Percentiles rank a stretch among this genome's conserved stretches.
Conservation (phyloP, 2,329 filamentous ascomycete genomes). For the Stylonectria norvegica region DNA sequence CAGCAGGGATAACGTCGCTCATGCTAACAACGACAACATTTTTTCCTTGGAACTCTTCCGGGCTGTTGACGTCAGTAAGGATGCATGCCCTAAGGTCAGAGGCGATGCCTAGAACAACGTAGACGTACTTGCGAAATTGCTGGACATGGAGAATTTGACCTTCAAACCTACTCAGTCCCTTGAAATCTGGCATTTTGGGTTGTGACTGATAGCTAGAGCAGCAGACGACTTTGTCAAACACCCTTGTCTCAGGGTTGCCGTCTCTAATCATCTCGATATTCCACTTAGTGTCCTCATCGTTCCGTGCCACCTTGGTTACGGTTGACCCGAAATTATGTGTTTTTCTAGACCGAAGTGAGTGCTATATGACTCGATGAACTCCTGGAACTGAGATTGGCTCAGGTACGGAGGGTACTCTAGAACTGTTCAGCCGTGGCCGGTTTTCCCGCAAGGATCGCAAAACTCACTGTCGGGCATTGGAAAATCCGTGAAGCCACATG, state of each 20-base stretch:
- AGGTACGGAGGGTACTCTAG: slow-evolving; percentile 28
- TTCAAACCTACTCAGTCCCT: slow-evolving; percentile 33
- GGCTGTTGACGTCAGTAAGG: slow-evolving; percentile 1
- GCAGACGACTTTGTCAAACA: slow-evolving; percentile 34
- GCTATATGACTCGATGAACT: slow-evolving; percentile 41
- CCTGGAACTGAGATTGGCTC: slow-evolving; percentile 27
- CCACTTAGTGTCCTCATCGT: slow-evolving; percentile 31
- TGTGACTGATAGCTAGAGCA: slow-evolving; percentile 33
- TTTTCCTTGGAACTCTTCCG: slow-evolving; percentile 3
- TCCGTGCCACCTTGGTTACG: slow-evolving; percentile 29
- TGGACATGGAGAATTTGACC: slow-evolving; percentile 36
- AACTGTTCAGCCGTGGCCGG: background rate
- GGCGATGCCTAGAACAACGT: background rate
- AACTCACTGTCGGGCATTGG: slow-evolving; percentile 39
- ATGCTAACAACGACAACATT: slow-evolving; percentile 6
- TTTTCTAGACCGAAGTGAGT: slow-evolving; percentile 35
- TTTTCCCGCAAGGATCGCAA: background rate
- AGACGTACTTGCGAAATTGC: slow-evolving; percentile 23
- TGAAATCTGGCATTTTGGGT: slow-evolving; percentile 30
- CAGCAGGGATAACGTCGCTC: slow-evolving; percentile 1
- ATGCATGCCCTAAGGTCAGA: background rate
- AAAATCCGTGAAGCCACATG: slow-evolving; percentile 39
- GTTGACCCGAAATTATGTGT: slow-evolving; percentile 31
- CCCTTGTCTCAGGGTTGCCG: slow-evolving; percentile 17
- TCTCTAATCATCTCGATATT: slow-evolving; percentile 28